Conservation (phyloP, 352 stramenopile species). For the Pythium rishiriense region DNA sequence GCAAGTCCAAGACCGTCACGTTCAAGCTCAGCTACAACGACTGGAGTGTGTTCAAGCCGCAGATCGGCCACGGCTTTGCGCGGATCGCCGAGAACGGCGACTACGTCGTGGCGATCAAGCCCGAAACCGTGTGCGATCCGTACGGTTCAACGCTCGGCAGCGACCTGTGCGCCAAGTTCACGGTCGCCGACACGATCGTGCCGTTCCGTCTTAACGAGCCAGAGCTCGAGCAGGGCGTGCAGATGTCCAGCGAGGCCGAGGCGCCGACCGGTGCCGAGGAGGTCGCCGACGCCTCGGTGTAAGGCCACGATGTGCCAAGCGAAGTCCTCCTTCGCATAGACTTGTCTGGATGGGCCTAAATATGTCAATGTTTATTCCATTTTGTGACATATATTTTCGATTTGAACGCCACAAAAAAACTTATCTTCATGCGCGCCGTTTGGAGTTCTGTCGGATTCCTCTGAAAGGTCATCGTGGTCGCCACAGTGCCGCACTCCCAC, state of each 20-base stretch:
- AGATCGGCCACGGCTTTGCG: slow-evolving; percentile 47
- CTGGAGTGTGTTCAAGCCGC: slow-evolving; percentile 57
- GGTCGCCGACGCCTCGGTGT: background rate
- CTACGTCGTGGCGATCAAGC: slow-evolving; percentile 64
- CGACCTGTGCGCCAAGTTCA: slow-evolving; percentile 31
- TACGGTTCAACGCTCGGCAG: slow-evolving; percentile 17
- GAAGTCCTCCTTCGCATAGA: too few relatives aligned
- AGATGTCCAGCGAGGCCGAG: slow-evolving; percentile 19
- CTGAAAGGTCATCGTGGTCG: too few relatives aligned
- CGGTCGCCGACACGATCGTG: slow-evolving; percentile 26
- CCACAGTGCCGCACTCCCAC: too few relatives aligned
- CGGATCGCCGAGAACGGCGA: slow-evolving; percentile 40
- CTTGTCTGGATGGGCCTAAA: too few relatives aligned
- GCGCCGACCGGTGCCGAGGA: background rate
- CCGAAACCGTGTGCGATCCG: slow-evolving; percentile 45
- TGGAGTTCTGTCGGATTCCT: too few relatives aligned
- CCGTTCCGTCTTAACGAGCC: slow-evolving; percentile 31
- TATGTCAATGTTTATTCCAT: too few relatives aligned
- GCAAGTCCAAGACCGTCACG: slow-evolving; percentile 33
- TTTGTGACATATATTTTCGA: too few relatives aligned
- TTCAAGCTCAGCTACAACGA: slow-evolving; percentile 48
- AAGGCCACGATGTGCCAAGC: too few relatives aligned
- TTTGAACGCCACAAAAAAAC: too few relatives aligned
- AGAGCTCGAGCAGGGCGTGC: slow-evolving; percentile 1
- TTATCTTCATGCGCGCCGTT: too few relatives aligned